phyloP scores from a whole-genome alignment of 768 basidiomycete genomes.

The Boletellus sp. region DNA sequence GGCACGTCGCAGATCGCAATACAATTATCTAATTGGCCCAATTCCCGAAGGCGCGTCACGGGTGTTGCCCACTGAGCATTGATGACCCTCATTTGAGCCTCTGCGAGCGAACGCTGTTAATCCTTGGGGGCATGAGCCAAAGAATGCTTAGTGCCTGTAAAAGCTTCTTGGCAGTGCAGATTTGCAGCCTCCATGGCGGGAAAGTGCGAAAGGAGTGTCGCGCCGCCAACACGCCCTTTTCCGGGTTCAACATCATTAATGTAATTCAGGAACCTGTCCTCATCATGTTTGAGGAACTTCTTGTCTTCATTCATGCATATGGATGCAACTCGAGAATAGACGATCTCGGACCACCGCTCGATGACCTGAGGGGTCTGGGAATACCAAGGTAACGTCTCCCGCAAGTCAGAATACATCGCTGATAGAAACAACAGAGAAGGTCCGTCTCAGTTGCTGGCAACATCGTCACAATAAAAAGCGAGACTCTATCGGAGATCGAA shows the following conservation, averaged over 20 bases:
- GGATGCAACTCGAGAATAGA: constrained; percentile 57
- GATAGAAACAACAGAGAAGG: constrained; percentile 53
- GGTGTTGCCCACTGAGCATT: constrained; percentile 69
- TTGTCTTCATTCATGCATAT: constrained; percentile 60
- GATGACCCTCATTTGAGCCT: constrained; percentile 41
- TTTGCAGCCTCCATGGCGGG: constrained; percentile 42
- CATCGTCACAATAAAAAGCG: constrained; percentile 20
- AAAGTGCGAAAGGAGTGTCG: constrained; percentile 63
- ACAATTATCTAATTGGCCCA: constrained; percentile 55
- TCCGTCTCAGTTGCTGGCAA: constrained; percentile 35
- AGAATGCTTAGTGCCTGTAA: not conserved
- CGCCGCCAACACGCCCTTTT: constrained; percentile 56
- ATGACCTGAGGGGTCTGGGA: constrained; percentile 62
- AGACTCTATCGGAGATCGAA: constrained; percentile 7
- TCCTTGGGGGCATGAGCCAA: constrained; percentile 18
- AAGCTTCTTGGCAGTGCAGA: not conserved
- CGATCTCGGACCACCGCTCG: constrained; percentile 56
- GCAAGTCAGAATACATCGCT: constrained; percentile 56
- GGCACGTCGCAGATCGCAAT: constrained; percentile 74
- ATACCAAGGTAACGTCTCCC: constrained; percentile 45
- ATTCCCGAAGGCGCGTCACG: constrained; percentile 47
- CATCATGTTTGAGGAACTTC: constrained; percentile 56
- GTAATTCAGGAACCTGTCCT: constrained; percentile 54
- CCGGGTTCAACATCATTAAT: constrained; percentile 55
- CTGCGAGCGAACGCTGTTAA: constrained; percentile 29